Percentiles rank a stretch among this genome's conserved stretches.
phyloP scores from a whole-genome alignment of 495 filamentous ascomycete genomes.

The Aspergillus affinis region DNA sequence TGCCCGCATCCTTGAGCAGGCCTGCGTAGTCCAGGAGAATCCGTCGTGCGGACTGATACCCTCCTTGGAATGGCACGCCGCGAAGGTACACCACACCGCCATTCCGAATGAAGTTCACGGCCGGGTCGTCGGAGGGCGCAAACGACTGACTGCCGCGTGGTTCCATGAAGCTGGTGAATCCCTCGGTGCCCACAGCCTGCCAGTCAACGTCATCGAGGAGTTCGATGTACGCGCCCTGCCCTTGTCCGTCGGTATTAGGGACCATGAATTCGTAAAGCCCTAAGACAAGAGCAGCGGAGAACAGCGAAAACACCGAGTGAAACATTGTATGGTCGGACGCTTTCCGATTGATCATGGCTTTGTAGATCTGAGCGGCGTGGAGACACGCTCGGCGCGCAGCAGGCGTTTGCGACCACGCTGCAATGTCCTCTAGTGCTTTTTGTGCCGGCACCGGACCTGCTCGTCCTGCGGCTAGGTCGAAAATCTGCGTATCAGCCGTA shows the following conservation, averaged over 20 bases:
- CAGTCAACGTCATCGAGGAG: conserved; percentile 52
- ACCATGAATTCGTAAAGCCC: conserved; percentile 54
- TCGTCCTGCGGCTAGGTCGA: conserved; percentile 51
- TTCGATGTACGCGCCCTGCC: conserved; percentile 41
- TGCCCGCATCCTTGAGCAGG: conserved; percentile 51
- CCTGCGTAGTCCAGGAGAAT: conserved; percentile 52
- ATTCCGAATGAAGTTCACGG: conserved; percentile 52
- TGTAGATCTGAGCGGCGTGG: conserved; percentile 54
- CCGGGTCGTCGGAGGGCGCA: conserved; percentile 34
- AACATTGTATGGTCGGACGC: conserved; percentile 50
- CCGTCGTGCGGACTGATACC: conserved; percentile 49
- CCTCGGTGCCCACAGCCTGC: conserved; percentile 42
- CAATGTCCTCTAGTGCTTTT: conserved; percentile 50
- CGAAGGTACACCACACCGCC: conserved; percentile 49
- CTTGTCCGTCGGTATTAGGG: conserved; percentile 27
- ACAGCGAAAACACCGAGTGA: conserved; percentile 47
- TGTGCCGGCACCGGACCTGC: conserved; percentile 43
- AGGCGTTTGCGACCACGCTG: conserved; percentile 51
- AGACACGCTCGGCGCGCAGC: conserved; percentile 49
- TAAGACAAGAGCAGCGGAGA: conserved; percentile 50
- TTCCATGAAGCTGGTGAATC: conserved; percentile 44
- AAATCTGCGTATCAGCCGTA: conserved; percentile 50
- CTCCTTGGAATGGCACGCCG: conserved; percentile 46
- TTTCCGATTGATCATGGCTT: conserved; percentile 49
- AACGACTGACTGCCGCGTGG: conserved; percentile 34